Evolutionary conservation across 352 stramenopile species (phyloP), one percentile per base, ranked within the genome.

Genomic region (Phytophthora crassamura): DNA sequence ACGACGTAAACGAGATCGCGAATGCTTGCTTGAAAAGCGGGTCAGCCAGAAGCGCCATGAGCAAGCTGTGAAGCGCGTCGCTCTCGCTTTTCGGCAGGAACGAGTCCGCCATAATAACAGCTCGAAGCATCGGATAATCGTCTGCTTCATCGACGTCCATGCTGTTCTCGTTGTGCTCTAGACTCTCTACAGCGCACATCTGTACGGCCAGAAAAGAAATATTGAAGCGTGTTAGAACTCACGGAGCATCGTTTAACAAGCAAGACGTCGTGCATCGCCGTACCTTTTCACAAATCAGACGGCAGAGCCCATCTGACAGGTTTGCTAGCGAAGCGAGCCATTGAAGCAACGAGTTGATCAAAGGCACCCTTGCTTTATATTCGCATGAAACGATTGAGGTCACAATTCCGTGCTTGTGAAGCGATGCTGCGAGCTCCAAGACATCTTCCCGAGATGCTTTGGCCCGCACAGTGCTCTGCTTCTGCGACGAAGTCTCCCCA

Each of bases 21-120:
- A 99, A 91, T n/a, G 90, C 80, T 61, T 93, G 86, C 72, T 99
- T 99, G 75, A 99, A 99, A 5, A 94, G 79, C 9, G 95, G 94
- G 53, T 99, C 96, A 12, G 97, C 95, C 35, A 99, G 86, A 16
- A 99, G 77, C 11, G 95, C 95, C 72, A 99, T 96, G 15, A 99
- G 80, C 1, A 99, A 74, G 35, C 94, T 96, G 77, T 99, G 92
- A 15, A 98, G 77, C 14, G 88, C 79, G 35, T 90, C 77, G 47
- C 79, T 94, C 50, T 78, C 82, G 32, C 76, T 78, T 67, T 93
- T 92, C 8, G 89, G 86, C 18, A 97, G 64, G 47, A 91, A 91
- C 7, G 86, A 82, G 54, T 97, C 89, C 14, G 86, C 86, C 49
- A 94, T 79, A 54, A 97, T 96, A 8, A 97, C 76, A 33, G 81